Base-by-base conservation (phyloP, 192 early-diverging fungal genomes). In the Coemansia sp. region DNA sequence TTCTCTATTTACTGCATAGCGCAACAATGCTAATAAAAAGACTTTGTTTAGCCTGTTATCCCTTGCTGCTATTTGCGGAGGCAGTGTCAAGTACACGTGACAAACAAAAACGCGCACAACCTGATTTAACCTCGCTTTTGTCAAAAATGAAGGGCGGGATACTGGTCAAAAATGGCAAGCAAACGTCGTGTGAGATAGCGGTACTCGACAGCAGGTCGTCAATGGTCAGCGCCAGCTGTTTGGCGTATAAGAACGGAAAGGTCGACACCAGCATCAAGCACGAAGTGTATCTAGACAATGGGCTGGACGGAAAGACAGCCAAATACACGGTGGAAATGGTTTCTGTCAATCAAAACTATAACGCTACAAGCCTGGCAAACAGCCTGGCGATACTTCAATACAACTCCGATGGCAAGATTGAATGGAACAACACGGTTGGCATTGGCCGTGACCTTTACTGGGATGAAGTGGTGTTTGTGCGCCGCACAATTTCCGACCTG, bases 301-400 rank as follows among this genome's bases (percentile, higher is more conserved):
- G 71, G 7, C 40, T 23, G 26, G 59, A 58, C 13, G 52, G 41
- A 7, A 15, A 32, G 50, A 59, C n/a, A 5, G 67, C 49, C 11
- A 48, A 42, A 13, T 67, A 67, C 23, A 15, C 11, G 0, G 57
- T 73, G 5, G 60, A 54, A 4, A 56, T 37, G 9, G 16, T 66
- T n/a, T 67, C 48, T 3, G 43, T 67, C 3, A 49, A 67, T 26
- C 60, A 37, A 10, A 21, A 62, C 19, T 62, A 56, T 9, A 58
- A 56, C n/a, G 21, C 65, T 10, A 13, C 19, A 16, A 61, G 39
- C 6, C 23, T 21, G 1, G 21, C 40, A 48, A 72, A 72, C 49
- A 63, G 65, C n/a, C 4, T 73, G 2, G 65, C 71, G 4, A 21
- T 67, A 10, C 54, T 73, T 18, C 60, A 73, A 44, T 67, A 56